Evolutionary conservation across 352 stramenopile genomes (phyloP).

Genomic region (Peronospora destructor): DNA sequence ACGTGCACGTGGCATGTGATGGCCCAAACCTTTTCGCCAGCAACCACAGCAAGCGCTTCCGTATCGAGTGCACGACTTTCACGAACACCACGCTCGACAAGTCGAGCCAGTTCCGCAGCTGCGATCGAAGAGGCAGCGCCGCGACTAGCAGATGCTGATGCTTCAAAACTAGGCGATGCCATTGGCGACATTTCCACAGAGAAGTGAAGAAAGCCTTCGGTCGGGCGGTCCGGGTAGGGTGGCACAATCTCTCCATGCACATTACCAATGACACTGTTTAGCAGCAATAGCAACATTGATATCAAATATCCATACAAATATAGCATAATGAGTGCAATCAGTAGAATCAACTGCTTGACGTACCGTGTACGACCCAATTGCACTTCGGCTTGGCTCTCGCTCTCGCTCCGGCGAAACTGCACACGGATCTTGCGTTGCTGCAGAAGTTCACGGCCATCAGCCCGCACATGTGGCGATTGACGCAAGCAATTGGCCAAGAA

Average conservation of each 20-base stretch:
- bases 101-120: slow-evolving; percentile 68
- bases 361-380: slow-evolving; percentile 72
- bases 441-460: slow-evolving; percentile 71
- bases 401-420: slow-evolving; percentile 73
- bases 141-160: slow-evolving; percentile 28
- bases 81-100: slow-evolving; percentile 88
- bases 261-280: slow-evolving; percentile 62
- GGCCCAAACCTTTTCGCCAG: slow-evolving; percentile 91
- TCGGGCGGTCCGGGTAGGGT: slow-evolving; percentile 81
- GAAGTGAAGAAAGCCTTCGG: slow-evolving; percentile 84
- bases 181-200: slow-evolving; percentile 80
- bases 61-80: slow-evolving; percentile 90
- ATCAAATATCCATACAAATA: not conserved
- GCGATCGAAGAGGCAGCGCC: slow-evolving; percentile 40
- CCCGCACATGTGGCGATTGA: slow-evolving; percentile 50
- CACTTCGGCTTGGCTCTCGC: slow-evolving; percentile 72
- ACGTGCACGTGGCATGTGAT: slow-evolving; percentile 89
- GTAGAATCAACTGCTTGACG: slow-evolving; percentile 1
- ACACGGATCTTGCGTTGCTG: slow-evolving; percentile 78
- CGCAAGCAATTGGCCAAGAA: slow-evolving; percentile 66
- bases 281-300: not conserved
- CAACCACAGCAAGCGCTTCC: slow-evolving; percentile 90
- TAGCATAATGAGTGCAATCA: too few species aligned
- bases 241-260: slow-evolving; percentile 80
- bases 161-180: slow-evolving; percentile 75